A percentile compares a stretch with the other conserved stretches of the same genome.
phyloP scores from a whole-genome alignment of 2,329 filamentous ascomycete species.

The Aspergillus amoenus region DNA sequence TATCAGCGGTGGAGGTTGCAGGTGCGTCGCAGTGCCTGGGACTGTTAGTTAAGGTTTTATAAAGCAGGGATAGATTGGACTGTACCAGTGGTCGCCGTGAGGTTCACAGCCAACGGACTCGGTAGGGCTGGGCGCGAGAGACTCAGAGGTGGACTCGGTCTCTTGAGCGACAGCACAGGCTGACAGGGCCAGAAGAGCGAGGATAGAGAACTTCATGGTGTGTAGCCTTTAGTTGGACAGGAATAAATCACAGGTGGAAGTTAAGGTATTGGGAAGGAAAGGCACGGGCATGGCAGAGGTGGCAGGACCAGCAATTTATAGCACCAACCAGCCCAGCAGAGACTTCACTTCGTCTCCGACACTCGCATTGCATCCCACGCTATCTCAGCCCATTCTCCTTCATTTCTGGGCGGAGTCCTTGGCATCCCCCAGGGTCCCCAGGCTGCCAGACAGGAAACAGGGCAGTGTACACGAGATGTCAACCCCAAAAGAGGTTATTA shows the following conservation, averaged over 20 bases:
- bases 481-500: no score
- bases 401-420: slow-evolving; percentile 2
- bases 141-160: slow-evolving; percentile 10
- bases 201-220: slow-evolving; percentile 21
- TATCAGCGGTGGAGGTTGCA: neutral
- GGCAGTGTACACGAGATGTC: no score
- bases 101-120: slow-evolving; percentile 22
- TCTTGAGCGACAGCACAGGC: slow-evolving; percentile 18
- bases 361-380: neutral
- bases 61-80: no score
- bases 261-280: no score
- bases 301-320: no score
- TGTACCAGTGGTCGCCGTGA: slow-evolving; percentile 25
- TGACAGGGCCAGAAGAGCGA: slow-evolving; percentile 20
- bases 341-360: no score
- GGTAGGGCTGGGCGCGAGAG: slow-evolving; percentile 21
- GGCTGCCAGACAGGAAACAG: no score
- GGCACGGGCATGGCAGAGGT: no score
- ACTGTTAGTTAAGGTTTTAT: neutral
- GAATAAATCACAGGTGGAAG: no score
- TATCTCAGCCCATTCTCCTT: neutral
- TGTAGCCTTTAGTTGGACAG: no score
- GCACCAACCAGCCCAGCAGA: no score
- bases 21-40: neutral
- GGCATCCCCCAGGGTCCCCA: slow-evolving; percentile 7